Evolutionary conservation across 805 yeast species (phyloP), one percentile per base, ranked within the genome.

Genomic region (Sugiyamaella marilandica): DNA sequence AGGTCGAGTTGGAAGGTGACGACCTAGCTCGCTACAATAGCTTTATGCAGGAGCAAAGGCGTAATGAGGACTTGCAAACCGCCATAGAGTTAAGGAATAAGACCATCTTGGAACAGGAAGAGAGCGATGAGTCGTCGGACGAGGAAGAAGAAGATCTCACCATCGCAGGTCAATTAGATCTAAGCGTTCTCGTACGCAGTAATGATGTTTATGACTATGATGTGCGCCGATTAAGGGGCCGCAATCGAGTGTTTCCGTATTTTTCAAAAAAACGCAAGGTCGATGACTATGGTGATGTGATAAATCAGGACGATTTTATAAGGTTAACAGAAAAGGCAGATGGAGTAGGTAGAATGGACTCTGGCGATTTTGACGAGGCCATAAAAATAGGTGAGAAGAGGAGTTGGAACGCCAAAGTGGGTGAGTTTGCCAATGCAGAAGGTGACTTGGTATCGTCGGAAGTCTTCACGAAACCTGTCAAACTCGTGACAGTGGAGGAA

Each of bases 231-330:
- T 74, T 75, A 35, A 78, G 46, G 29, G 59, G 59, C 10, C 54
- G 64, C 68, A 76, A 74, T 66, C 79, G 76, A 43, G 84, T 86
- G 87, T 94, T 92, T 63, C 98, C 96, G 10, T 85, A 73, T 59
- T 71, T 80, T 36, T 77, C 79, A 1, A 77, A 74, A 46, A 79
- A 80, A 59, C 71, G 78, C 21, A 81, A 85, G 58, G 71, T 76
- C 45, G 98, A 94, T 64, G 97, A 92, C 59, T 94, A 92, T 66
- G 99, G 99, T 31, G 84, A 81, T 52, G 70, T 83, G 1, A 82
- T 91, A 18, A 83, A 84, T 56, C 77, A 77, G 41, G 79, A 81
- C 36, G 85, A 84, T 59, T 85, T 83, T 62, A 77, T 74, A 32
- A 71, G 77, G 13, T 29, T 48, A 8, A 53, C 54, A 24, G 65